Percentiles rank a stretch among this genome's conserved stretches.
These are phyloP conservation scores for Morella rubra DNA, from an alignment of 306 rosid genomes.

Conservation along the genomic window DNA sequence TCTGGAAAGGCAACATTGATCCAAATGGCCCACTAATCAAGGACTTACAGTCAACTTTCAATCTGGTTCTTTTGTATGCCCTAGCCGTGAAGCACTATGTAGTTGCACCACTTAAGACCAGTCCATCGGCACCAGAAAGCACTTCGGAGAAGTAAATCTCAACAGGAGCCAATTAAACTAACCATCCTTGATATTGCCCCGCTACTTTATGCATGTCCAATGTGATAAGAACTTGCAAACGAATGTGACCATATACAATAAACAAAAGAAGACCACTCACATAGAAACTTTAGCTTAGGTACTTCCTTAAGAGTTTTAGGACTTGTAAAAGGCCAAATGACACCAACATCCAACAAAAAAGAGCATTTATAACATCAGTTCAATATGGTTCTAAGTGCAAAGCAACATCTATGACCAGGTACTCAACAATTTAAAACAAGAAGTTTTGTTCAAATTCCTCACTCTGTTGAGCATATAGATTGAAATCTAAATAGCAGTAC, in stretches of 20 bases:
- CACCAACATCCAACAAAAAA: background rate
- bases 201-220: background rate
- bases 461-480: background rate
- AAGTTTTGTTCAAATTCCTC: background rate
- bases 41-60: slow-evolving; percentile 24
- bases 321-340: background rate
- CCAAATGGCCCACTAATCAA: slow-evolving; percentile 24
- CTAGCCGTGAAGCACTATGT: slow-evolving; percentile 22
- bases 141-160: background rate
- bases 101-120: slow-evolving; percentile 33
- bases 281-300: background rate
- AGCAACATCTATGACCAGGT: background rate
- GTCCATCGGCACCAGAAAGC: slow-evolving; percentile 19
- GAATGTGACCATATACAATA: background rate
- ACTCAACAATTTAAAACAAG: background rate
- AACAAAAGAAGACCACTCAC: background rate
- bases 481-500: background rate
- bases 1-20: slow-evolving; percentile 28
- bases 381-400: background rate
- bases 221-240: background rate
- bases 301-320: background rate
- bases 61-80: slow-evolving; percentile 35
- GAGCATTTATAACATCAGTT: background rate
- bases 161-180: background rate
- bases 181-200: background rate